A percentile compares a stretch with the other conserved stretches of the same genome.
These are phyloP conservation scores for Fonsecaea pedrosoi DNA, from an alignment of 2,329 filamentous ascomycete genomes.

Conservation along the genomic window DNA sequence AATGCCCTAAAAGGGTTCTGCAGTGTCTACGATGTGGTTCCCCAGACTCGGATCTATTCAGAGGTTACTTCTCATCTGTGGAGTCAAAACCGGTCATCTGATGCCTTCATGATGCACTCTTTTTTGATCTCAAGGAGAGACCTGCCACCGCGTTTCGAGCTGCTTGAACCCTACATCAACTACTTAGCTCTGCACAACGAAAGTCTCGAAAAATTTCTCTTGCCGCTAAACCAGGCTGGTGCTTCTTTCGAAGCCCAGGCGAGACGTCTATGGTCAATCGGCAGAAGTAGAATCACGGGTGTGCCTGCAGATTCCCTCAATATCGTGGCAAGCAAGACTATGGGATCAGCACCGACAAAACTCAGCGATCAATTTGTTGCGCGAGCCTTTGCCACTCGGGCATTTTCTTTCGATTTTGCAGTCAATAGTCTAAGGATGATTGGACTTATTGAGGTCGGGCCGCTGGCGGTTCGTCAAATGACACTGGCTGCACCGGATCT, in stretches of 20 bases:
- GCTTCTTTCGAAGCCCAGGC: conserved; percentile 37
- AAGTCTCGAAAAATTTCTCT: conserved; percentile 29
- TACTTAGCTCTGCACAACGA: conserved; percentile 46
- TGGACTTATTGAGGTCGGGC: conserved; percentile 74
- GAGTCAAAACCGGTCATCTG: conserved; percentile 45
- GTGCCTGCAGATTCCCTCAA: conserved; percentile 42
- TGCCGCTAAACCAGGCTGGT: conserved; percentile 39
- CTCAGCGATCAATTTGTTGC: conserved; percentile 75
- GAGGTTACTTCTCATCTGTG: conserved; percentile 52
- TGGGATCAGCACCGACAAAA: conserved; percentile 48
- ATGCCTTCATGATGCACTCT: conserved; percentile 56
- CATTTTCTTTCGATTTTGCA: conserved; percentile 74
- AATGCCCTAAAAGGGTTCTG: conserved; percentile 48
- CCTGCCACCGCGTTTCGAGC: conserved; percentile 48
- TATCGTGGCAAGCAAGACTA: conserved; percentile 31
- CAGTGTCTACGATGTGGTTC: conserved; percentile 50
- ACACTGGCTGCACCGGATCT: conserved; percentile 68
- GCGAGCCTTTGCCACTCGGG: conserved; percentile 79
- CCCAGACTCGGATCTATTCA: conserved; percentile 52
- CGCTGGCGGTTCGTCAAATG: conserved; percentile 77
- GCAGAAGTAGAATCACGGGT: conserved; percentile 26
- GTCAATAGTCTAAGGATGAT: conserved; percentile 73
- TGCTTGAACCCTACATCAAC: conserved; percentile 51
- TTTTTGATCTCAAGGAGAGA: conserved; percentile 53
- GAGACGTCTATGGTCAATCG: conserved; percentile 27